phyloP scores from a whole-genome alignment of 129 eudicot genomes.

The Solidago caesia region DNA sequence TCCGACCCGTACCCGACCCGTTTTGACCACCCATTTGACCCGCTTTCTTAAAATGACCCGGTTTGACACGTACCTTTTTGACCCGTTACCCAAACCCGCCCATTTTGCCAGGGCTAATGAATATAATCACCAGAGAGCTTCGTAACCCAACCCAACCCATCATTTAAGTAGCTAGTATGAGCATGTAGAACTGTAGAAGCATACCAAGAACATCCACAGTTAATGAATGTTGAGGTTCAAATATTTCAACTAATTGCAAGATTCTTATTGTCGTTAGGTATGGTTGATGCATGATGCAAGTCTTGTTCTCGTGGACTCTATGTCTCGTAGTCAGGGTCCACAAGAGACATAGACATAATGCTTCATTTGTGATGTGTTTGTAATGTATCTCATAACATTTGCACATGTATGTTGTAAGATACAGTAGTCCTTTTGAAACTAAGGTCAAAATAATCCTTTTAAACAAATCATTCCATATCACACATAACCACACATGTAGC shows the following conservation, averaged over 20 bases:
- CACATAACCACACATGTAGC: neutral
- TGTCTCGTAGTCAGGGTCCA: conserved; percentile 2
- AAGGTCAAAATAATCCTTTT: conserved; percentile 19
- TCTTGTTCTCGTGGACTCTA: neutral
- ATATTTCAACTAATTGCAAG: neutral
- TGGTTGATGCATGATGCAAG: neutral
- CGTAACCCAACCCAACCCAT: neutral
- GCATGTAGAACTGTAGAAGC: neutral
- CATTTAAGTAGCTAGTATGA: neutral
- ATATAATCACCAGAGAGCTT: too few relatives aligned
- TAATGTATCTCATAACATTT: conserved; percentile 12
- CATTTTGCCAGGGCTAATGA: too few relatives aligned
- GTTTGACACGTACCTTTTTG: too few relatives aligned
- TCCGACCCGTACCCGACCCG: too few relatives aligned
- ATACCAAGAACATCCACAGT: neutral
- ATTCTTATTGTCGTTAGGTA: neutral
- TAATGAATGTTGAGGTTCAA: neutral
- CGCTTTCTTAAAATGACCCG: too few relatives aligned
- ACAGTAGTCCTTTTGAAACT: neutral
- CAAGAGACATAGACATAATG: neutral
- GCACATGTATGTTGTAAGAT: conserved; percentile 10
- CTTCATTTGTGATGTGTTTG: conserved; percentile 10
- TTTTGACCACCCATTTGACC: too few relatives aligned
- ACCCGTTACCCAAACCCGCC: too few relatives aligned
- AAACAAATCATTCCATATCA: neutral